Evolutionary conservation across 768 basidiomycete species (phyloP).

Genomic region (Suillus sp.): DNA sequence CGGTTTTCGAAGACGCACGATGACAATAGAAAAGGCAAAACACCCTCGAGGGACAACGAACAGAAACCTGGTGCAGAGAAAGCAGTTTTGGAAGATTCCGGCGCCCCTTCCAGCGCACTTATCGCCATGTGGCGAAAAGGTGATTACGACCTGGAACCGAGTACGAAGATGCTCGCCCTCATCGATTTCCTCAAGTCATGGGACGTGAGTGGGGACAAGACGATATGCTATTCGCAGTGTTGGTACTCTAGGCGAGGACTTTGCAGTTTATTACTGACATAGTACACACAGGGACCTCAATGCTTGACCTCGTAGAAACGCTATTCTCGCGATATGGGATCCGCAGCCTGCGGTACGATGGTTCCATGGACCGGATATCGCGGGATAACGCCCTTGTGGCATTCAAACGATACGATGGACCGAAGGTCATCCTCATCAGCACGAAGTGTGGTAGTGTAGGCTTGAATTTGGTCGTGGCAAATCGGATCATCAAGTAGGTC

Average conservation of each 20-base stretch:
- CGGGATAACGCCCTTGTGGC: constrained; percentile 51
- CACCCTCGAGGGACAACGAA: background rate
- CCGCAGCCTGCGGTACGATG: constrained; percentile 62
- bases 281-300: constrained; percentile 60
- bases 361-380: constrained; percentile 58
- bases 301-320: constrained; percentile 67
- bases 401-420: constrained; percentile 59
- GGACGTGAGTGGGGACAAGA: constrained; percentile 65
- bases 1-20: constrained; percentile 3
- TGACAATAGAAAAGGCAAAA: constrained; percentile 1
- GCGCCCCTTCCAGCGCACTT: constrained; percentile 43
- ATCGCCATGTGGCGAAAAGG: constrained; percentile 59
- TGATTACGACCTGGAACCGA: constrained; percentile 64
- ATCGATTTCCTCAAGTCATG: constrained; percentile 59
- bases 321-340: constrained; percentile 61
- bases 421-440: constrained; percentile 66
- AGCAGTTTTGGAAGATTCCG: constrained; percentile 26
- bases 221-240: constrained; percentile 75
- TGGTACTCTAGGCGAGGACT: background rate
- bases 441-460: constrained; percentile 74
- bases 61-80: constrained; percentile 24
- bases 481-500: constrained; percentile 67
- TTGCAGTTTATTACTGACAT: background rate
- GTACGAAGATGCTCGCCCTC: constrained; percentile 66
- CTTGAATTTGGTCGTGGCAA: constrained; percentile 65